Evolutionary conservation across 2,329 filamentous ascomycete species (phyloP).

Genomic region (Trichoderma harzianum): DNA sequence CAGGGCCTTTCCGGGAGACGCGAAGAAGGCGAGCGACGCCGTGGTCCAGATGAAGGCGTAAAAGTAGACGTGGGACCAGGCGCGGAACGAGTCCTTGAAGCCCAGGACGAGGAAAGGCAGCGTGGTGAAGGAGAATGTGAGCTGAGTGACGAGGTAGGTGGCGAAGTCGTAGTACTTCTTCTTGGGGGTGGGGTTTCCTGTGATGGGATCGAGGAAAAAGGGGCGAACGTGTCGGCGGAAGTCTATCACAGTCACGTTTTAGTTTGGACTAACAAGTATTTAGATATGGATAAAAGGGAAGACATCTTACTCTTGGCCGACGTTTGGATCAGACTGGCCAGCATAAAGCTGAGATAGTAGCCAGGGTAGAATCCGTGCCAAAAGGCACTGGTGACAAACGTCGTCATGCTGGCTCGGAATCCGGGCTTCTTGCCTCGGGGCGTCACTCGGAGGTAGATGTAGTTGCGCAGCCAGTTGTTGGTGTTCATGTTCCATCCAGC

Average conservation of each 20-base stretch:
- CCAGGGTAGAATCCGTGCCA: constrained; percentile 99
- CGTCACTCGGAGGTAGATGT: constrained; percentile 91
- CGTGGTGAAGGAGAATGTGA: constrained; percentile 78
- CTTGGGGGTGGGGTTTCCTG: constrained; percentile 60
- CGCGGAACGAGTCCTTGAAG: constrained; percentile 65
- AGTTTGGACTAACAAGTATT: not conserved
- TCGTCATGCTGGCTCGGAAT: constrained; percentile 89
- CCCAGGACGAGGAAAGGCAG: constrained; percentile 82
- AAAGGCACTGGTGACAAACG: constrained; percentile 89
- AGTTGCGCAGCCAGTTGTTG: constrained; percentile 94
- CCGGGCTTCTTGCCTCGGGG: constrained; percentile 94
- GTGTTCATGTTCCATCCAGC: constrained; percentile 99
- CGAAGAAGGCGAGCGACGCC: constrained; percentile 69
- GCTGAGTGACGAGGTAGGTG: constrained; percentile 72
- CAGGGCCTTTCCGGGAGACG: constrained; percentile 66
- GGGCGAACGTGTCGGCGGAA: constrained; percentile 85
- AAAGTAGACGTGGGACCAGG: constrained; percentile 87
- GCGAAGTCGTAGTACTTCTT: constrained; percentile 86
- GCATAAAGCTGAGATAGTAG: constrained; percentile 87
- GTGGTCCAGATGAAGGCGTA: constrained; percentile 71
- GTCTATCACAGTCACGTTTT: constrained; percentile 50
- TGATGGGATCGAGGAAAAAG: constrained; percentile 82
- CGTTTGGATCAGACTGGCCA: constrained; percentile 89
- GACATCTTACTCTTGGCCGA: constrained; percentile 77
- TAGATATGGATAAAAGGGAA: constrained; percentile 22